Conservation (phyloP, 2,329 filamentous ascomycete genomes). For the Aspergillus arachidicola region DNA sequence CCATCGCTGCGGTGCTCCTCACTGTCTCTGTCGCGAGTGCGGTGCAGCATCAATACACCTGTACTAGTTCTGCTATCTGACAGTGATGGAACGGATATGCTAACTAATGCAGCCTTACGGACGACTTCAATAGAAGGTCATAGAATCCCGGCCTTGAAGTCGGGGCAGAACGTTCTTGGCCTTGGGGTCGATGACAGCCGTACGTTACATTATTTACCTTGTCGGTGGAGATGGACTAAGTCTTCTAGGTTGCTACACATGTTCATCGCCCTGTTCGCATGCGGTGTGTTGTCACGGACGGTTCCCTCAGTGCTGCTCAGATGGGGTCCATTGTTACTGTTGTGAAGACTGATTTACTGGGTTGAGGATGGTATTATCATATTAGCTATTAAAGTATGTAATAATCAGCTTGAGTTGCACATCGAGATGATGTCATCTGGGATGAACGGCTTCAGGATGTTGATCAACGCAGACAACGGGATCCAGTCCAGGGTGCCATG, state of each 20-base stretch:
- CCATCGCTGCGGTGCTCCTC: not conserved
- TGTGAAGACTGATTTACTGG: slow-evolving; percentile 9
- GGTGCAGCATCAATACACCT: not conserved
- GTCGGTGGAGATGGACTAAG: not conserved
- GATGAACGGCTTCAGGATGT: slow-evolving; percentile 31
- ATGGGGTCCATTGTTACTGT: slow-evolving; percentile 16
- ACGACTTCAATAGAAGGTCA: no score
- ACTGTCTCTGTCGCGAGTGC: not conserved
- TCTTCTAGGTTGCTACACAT: slow-evolving; percentile 13
- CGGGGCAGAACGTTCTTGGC: not conserved
- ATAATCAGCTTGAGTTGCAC: slow-evolving; percentile 17
- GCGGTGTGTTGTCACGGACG: slow-evolving; percentile 17
- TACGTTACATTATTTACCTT: not conserved
- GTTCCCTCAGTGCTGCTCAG: slow-evolving; percentile 18
- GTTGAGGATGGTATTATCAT: not conserved
- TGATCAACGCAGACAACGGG: slow-evolving; percentile 24
- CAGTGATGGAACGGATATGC: not conserved
- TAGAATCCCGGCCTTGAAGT: not conserved
- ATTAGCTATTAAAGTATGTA: not conserved
- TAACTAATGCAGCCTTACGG: not conserved
- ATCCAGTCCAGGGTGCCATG: slow-evolving; percentile 36
- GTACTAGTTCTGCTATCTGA: not conserved
- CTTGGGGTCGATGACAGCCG: not conserved
- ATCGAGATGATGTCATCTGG: slow-evolving; percentile 30
- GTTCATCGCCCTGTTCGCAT: slow-evolving; percentile 13